Percentiles rank a stretch among this genome's conserved stretches.
These are phyloP conservation scores for Helotiales sp. DNA, from an alignment of 2,329 filamentous ascomycete genomes.

Conservation along the genomic window DNA sequence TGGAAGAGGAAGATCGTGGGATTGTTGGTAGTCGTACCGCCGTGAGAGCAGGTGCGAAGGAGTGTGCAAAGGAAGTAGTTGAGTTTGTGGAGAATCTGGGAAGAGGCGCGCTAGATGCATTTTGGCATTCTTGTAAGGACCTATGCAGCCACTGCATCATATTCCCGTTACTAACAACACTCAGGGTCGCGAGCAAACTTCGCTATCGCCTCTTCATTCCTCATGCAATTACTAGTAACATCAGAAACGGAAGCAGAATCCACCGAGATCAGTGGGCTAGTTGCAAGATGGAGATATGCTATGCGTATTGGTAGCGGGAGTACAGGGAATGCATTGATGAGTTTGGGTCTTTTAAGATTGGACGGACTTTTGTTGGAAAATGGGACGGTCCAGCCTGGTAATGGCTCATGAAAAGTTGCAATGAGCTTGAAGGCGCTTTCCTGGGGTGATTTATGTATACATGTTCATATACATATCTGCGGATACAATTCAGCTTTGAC, in stretches of 20 bases:
- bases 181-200: slow-evolving; percentile 36
- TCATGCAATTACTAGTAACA: slow-evolving; percentile 35
- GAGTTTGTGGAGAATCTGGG: slow-evolving; percentile 34
- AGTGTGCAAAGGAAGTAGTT: slow-evolving; percentile 35
- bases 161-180: background rate
- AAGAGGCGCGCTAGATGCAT: slow-evolving; percentile 31
- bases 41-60: slow-evolving; percentile 32
- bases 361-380: slow-evolving; percentile 32
- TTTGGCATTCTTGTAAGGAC: slow-evolving; percentile 34
- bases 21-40: slow-evolving; percentile 25
- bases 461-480: background rate
- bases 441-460: background rate
- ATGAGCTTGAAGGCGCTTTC: background rate
- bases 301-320: slow-evolving; percentile 31
- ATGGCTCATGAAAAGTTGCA: background rate
- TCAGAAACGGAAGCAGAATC: slow-evolving; percentile 29
- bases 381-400: slow-evolving; percentile 11
- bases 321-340: slow-evolving; percentile 32
- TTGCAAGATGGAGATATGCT: slow-evolving; percentile 33
- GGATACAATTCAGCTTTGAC: background rate
- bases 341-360: slow-evolving; percentile 32
- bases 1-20: slow-evolving; percentile 29
- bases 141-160: background rate
- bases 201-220: slow-evolving; percentile 35
- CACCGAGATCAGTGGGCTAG: slow-evolving; percentile 30